Evolutionary conservation across 75 land plant species (phyloP), one percentile per base, ranked within the genome.

Genomic region (Isoetes taiwanensis): DNA sequence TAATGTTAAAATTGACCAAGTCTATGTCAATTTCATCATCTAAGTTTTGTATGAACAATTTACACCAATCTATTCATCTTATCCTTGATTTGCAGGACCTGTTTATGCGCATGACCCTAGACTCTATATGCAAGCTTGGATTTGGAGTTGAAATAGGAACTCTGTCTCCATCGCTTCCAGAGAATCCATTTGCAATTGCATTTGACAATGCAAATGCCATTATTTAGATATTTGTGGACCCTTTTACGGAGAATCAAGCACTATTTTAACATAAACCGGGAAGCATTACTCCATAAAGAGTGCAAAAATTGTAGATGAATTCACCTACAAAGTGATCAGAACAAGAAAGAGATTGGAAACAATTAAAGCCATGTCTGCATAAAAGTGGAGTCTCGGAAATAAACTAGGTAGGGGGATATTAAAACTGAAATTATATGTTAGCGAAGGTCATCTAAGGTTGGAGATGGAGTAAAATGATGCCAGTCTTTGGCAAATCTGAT

Each of bases 161-260:
- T 6, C 50, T 46, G 50, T 46, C 50, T n/a, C n/a, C n/a, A n/a
- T n/a, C n/a, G n/a, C 67, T 68, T 0, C 71, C 71, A 0, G 31
- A 30, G 11, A 34, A 61, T 17, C 65, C 64, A 3, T 68, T 68
- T 39, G 46, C 56, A 19, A 43, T 40, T 3, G 57, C 71, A 10
- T 68, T 68, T 28, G 71, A 68, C 19, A 41, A 63, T 0, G 32
- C 56, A 14, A 54, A 64, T 46, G 56, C 30, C 16, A 35, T 73
- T 42, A 28, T 80, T 9, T 41, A 42, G n/a, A 54, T 80, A 6
- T 74, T 58, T 50, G 61, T 71, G n/a, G 80, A 80, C 41, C 41
- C 12, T 66, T 25, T 63, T 56, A 2, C 80, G 84, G 84, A 68
- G 67, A 26, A 33, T 77, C 48, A 80, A 83, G 53, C 59, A 72